Evolutionary conservation across 2,329 filamentous ascomycete species (phyloP).

Genomic region (Zymoseptoria crescenta): DNA sequence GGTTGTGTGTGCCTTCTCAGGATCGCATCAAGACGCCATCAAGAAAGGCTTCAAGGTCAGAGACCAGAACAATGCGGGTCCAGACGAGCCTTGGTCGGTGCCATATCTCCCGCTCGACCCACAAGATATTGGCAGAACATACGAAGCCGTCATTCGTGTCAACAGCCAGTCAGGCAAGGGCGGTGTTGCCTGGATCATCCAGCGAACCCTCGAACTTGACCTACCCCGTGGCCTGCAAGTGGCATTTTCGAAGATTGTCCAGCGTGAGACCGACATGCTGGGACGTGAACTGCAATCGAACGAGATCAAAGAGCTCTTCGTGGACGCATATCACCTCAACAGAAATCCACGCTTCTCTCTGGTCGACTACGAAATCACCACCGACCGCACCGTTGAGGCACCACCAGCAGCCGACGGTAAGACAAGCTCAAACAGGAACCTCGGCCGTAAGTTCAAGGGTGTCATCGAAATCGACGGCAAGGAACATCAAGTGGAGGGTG

Average conservation of each 20-base stretch:
- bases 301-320: constrained; percentile 84
- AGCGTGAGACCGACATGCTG: constrained; percentile 68
- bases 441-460: constrained; percentile 76
- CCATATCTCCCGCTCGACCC: constrained; percentile 92
- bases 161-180: constrained; percentile 96
- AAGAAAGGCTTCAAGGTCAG: constrained; percentile 77
- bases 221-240: constrained; percentile 87
- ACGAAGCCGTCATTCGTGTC: constrained; percentile 95
- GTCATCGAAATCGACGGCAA: constrained; percentile 73
- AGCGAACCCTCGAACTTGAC: constrained; percentile 80
- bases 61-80: constrained; percentile 49
- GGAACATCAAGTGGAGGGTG: constrained; percentile 70
- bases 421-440: constrained; percentile 61
- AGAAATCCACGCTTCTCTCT: constrained; percentile 77
- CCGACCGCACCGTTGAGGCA: constrained; percentile 68
- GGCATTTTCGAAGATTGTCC: constrained; percentile 81
- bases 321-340: constrained; percentile 76
- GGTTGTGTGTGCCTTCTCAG: constrained; percentile 87
- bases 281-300: constrained; percentile 74
- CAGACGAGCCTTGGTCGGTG: constrained; percentile 69
- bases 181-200: constrained; percentile 88
- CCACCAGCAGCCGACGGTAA: constrained; percentile 54
- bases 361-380: constrained; percentile 83
- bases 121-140: constrained; percentile 88
- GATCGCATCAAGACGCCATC: constrained; percentile 91